Evolutionary conservation across 2,329 filamentous ascomycete species (phyloP), one percentile per base, ranked within the genome.

Genomic region (Chalara sp.): DNA sequence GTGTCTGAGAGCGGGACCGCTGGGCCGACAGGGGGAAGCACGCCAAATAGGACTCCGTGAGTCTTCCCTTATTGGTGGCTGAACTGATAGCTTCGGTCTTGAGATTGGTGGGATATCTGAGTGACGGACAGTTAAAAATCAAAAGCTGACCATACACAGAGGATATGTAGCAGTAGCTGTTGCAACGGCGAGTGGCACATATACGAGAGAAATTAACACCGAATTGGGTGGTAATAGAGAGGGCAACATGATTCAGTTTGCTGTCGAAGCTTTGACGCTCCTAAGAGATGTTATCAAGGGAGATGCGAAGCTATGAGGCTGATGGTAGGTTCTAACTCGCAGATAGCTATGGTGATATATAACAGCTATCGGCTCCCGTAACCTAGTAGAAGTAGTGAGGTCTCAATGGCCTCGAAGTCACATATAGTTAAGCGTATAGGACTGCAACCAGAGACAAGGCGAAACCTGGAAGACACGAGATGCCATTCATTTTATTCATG

Each of bases 101-200:
- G 4, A 4, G 32, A 12, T 43, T 37, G 6, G 33, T 35, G 39
- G 32, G n/a, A 21, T 33, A 37, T 2, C 21, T 2, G 21, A 21
- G 21, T 21, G 21, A 21, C 21, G 3, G 21, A 3, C 21, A 21
- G 21, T 21, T 21, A 21, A 21, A 21, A 21, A 21, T 39, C 46
- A 48, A 53, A 29, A 2, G 28, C 35, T 50, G 31, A 10, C 12
- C 29, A 47, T 43, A 21, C 42, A 48, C 40, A 76, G 74, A 6
- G 81, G 81, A 1, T 84, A 83, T 69, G 78, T 84, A 31, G 80
- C 81, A 12, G 63, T 86, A 37, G 80, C 80, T n/a, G 77, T 84
- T 6, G 74, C 74, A 28, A 72, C 71, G 11, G 72, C 76, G 13
- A 66, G 66, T n/a, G 78, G 74, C 0, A 75, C 70, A 0, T 71